Base-by-base conservation (phyloP, 2,329 filamentous ascomycete genomes). In the Parascedosporium putredinis region DNA sequence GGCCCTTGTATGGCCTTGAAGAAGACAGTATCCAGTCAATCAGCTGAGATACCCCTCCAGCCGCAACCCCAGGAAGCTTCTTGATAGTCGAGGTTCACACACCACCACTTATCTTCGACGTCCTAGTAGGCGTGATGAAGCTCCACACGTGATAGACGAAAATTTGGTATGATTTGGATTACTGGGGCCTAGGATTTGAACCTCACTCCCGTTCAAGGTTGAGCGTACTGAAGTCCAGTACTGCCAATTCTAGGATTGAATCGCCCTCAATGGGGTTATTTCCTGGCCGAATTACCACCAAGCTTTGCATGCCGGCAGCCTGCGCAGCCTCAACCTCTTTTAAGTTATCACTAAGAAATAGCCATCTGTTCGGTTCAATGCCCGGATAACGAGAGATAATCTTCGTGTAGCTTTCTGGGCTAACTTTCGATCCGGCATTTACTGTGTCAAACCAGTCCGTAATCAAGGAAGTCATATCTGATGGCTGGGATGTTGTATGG, bases 301-400 rank as follows among this genome's bases (percentile, higher is more conserved):
- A 66, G 58, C 77, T 76, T 58, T 73, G 70, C 76, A 86, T 79
- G n/a, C 81, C 81, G 9, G 79, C 77, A 51, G 65, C 67, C 53
- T 72, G 71, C 38, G 82, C 82, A 45, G 82, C 81, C 47, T 75
- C 71, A 31, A 85, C 80, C 65, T 86, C 82, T 60, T 76, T 78
- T 43, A 86, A 73, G 60, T 89, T 89, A 67, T 93, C 87, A 59
- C 85, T 91, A 53, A 91, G 68, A 63, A 93, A 93, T n/a, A 88
- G 70, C 70, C 86, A 86, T 50, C 76, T 70, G 9, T 63, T 64
- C 16, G 73, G 63, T 46, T 68, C 57, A 51, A 73, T 67, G 29
- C 71, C 67, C 14, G 77, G 62, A 42, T 71, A 61, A 49, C 70
- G 67, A 44, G 64, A 63, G 2, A 48, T 46, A 56, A 90, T 89